Percentiles rank a stretch among this genome's conserved stretches.
Conservation (phyloP, 192 early-diverging fungal genomes). For the Linnemannia exigua region DNA sequence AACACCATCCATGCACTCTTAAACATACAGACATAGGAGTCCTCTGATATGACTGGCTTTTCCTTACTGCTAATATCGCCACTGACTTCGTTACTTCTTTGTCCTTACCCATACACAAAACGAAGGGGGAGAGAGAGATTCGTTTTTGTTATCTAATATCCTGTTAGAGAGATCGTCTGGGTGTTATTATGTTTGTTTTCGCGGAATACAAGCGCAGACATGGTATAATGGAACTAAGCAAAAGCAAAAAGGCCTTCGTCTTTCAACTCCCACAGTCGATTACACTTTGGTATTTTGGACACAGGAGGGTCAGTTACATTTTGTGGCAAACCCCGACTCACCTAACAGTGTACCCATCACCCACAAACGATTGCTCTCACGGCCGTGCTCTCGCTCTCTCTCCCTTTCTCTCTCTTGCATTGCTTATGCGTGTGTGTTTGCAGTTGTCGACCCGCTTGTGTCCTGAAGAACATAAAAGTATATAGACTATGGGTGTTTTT, state of each 20-base stretch:
- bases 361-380: not conserved
- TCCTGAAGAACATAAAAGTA: no score
- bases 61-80: no score
- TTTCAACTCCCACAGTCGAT: not conserved
- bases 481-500: not conserved
- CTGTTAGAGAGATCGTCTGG: not conserved
- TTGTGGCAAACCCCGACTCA: not conserved
- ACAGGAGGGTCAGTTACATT: not conserved
- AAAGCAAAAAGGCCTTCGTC: not conserved
- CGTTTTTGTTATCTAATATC: no score
- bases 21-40: no score
- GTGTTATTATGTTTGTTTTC: not conserved
- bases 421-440: not conserved
- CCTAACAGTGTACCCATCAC: not conserved
- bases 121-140: not conserved
- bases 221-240: slow-evolving; percentile 4
- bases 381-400: not conserved
- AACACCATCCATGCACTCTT: no score
- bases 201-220: not conserved
- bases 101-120: not conserved
- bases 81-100: no score
- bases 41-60: no score
- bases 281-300: not conserved
- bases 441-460: no score
- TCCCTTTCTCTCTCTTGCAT: not conserved